Evolutionary conservation across 352 stramenopile species (phyloP), one percentile per base, ranked within the genome.

Genomic region (Nothophytophthora sp.): DNA sequence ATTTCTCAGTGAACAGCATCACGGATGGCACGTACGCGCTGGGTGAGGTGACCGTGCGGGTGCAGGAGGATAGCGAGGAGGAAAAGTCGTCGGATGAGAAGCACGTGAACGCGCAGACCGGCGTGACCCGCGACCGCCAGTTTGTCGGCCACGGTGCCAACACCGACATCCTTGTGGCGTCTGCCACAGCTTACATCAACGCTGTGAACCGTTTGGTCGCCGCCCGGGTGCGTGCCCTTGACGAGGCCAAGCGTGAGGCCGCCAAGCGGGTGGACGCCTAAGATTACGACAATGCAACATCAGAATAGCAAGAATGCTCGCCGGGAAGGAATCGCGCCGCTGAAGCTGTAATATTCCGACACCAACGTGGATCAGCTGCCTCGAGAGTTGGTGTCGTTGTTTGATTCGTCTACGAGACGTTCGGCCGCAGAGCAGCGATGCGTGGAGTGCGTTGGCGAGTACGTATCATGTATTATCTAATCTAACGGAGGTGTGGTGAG

Each of bases 61-160:
- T 96, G 39, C 73, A 86, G 53, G 77, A 87, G 51, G 72, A 88
- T 23, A 81, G 49, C 37, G 50, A 70, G n/a, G 56, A 73, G 35
- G 56, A 82, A 54, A 72, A 72, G 46, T 61, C 45, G 5, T 70
- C 86, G 22, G 71, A 81, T 23, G 70, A 75, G 39, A 79, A 82
- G 42, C 68, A 93, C 34, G 76, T 93, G 54, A 96, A 96, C 67
- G 82, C 87, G 22, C 87, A 96, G 77, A 96, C 87, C 7, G 86
- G 82, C 55, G 65, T 86, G 27, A 62, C 72, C 15, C 86, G 81
- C 55, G 79, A 83, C 62, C 82, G 85, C 46, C 88, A 94, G 61
- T 96, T 94, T 63, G 88, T 95, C 15, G 87, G 87, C 47, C 84
- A 95, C 63, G 87, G 87, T 35, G 86, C 87, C 27, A 93, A 96